Evolutionary conservation across 352 stramenopile genomes (phyloP).

Genomic region (Pythium oligandrum): DNA sequence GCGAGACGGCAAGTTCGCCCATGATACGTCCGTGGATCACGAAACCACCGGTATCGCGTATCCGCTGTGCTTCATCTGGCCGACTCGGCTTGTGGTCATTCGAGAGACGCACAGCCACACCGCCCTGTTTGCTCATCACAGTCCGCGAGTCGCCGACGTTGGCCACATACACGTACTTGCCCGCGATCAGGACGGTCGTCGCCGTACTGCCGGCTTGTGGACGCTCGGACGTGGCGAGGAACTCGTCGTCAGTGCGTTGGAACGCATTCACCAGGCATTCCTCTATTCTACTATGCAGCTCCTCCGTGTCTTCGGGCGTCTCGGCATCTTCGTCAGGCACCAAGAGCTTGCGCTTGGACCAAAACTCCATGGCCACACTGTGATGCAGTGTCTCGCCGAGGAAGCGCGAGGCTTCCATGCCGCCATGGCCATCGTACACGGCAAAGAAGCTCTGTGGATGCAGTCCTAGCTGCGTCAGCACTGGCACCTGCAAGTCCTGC

Average conservation of each 20-base stretch:
- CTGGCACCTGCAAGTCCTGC: conserved; percentile 80
- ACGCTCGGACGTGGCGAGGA: conserved; percentile 53
- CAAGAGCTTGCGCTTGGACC: conserved; percentile 33
- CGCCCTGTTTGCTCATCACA: conserved; percentile 86
- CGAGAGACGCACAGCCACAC: conserved; percentile 83
- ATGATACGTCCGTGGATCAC: conserved; percentile 92
- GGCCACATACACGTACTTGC: conserved; percentile 90
- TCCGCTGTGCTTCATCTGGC: conserved; percentile 91
- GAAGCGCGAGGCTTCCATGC: conserved; percentile 90
- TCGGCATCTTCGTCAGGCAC: conserved; percentile 45
- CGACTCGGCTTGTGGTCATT: conserved; percentile 96
- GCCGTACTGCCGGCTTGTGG: conserved; percentile 91
- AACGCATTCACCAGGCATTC: conserved; percentile 52
- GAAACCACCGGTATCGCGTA: conserved; percentile 91
- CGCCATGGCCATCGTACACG: conserved; percentile 97
- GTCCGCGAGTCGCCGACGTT: conserved; percentile 97
- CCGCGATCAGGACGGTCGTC: conserved; percentile 92
- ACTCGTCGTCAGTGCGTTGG: conserved; percentile 69
- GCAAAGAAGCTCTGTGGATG: conserved; percentile 92
- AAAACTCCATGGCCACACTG: conserved; percentile 60
- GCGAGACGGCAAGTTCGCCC: conserved; percentile 80
- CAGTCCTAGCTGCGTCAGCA: conserved; percentile 40
- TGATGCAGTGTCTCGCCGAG: conserved; percentile 72
- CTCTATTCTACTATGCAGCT: conserved; percentile 23
- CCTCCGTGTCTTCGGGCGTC: conserved; percentile 3